Base-by-base conservation (phyloP, 768 basidiomycete species). In the Neoboletus subvelutipes region DNA sequence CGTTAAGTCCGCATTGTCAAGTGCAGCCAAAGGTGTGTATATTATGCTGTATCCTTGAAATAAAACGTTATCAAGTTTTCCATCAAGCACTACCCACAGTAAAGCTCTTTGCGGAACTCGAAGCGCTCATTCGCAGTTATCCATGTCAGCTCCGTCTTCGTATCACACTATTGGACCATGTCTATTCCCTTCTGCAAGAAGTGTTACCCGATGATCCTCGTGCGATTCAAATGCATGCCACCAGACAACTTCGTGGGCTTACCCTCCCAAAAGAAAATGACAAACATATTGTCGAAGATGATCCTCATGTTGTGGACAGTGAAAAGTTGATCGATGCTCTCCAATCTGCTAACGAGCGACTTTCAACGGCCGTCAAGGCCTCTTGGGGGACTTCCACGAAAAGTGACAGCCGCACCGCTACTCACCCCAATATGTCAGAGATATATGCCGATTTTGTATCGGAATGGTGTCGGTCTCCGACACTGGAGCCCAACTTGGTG, bases 1-100 rank as follows among this genome's bases (percentile, higher is more conserved):
- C 63, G 88, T 91, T 39, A 85, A 82, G 67, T 80, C 85, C 43
- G 90, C 90, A n/a, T 83, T 94, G 48, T 75, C 78, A 20, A 87
- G 81, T 61, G 93, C 93, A 31, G 81, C 78, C 12, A 78, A 87
- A 83, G 89, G 93, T 87, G 68, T 57, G 70, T 71, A 51, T 31
- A 37, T 56, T 8, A 53, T 59, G 18, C 43, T 64, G 41, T 52
- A 65, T 50, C 52, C 59, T 43, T 8, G 61, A 53, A 47, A 60
- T 8, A 51, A 60, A 18, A 51, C 59, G 54, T 56, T 41, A 52
- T 49, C 50, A 22, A 58, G 31, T n/a, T 48, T 50, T 41, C 20
- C 43, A 60, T 57, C 55, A 57, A 78, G 81, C 77, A 18, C 55
- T 76, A 17, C 77, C 80, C 9, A 74, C 66, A 48, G 59, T 77